Evolutionary conservation across 257 asterid species (phyloP), one percentile per base, ranked within the genome.

Genomic region (Rauvolfia tetraphylla): DNA sequence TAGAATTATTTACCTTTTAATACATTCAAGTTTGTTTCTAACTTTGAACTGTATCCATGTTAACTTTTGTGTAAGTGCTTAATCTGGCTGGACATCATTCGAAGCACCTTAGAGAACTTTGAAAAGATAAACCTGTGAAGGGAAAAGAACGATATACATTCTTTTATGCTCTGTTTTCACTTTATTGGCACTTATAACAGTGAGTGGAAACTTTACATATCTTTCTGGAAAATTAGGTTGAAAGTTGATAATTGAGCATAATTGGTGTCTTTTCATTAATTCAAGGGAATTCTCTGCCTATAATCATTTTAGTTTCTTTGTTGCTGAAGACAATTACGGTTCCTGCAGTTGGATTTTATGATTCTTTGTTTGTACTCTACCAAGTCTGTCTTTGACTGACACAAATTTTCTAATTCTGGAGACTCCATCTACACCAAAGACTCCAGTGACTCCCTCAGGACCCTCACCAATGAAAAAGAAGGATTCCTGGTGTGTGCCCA

Each of bases 401-500:
- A 34, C 18, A 23, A 23, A 36, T 69, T 76, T 46, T 22, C 68
- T 75, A 42, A 39, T 10, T 25, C 27, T 25, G 69, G 49, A 84
- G 85, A 68, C 81, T 76, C 84, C 88, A 7, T 75, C 84, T 68
- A 78, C 71, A 5, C 73, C 81, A 20, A 61, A 65, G 13, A 51
- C 71, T 36, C 80, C 84, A 0, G 76, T 42, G 22, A 67, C 66
- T 59, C 86, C 87, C 12, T 14, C 71, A 68, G 44, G 76, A 33
- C 44, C 87, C 6, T 25, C 81, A n/a, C 71, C 86, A 2, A 77
- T 68, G 31, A 72, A 76, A 22, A 79, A 78, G 39, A 79, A 82
- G 51, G 74, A 49, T 1, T 79, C 36, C 17, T 89, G 91, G 92
- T 89, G 90, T 46, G 87, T 85, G 78, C 85, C 92, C 3, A 85